Evolutionary conservation across 257 asterid genomes (phyloP).

Genomic region (Thymus mandschuricus): DNA sequence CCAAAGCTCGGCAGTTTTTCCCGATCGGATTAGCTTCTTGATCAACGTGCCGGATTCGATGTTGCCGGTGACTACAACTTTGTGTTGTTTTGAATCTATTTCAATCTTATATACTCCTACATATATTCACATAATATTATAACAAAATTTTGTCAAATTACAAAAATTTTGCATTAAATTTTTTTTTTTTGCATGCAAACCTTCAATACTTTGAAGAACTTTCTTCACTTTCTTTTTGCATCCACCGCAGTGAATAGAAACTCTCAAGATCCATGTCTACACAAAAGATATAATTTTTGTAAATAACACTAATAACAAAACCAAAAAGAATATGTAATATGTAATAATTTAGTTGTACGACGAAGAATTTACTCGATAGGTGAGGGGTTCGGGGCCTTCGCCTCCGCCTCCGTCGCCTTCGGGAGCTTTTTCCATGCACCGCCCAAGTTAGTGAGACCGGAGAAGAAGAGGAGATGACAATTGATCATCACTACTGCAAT

Average conservation of each 20-base stretch:
- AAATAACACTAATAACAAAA: too few relatives aligned
- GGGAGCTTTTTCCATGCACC: conserved; percentile 48
- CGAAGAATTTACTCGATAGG: conserved; percentile 40
- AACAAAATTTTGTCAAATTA: background rate
- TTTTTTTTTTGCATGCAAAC: conserved; percentile 17
- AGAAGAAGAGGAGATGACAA: conserved; percentile 28
- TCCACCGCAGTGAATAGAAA: conserved; percentile 74
- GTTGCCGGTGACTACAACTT: conserved; percentile 57
- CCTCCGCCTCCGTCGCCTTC: conserved; percentile 36
- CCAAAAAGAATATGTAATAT: too few relatives aligned
- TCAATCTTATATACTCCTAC: conserved; percentile 63
- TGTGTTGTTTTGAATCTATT: conserved; percentile 67
- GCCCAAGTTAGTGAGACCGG: conserved; percentile 19
- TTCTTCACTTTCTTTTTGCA: conserved; percentile 78
- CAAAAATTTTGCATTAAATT: background rate
- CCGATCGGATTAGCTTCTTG: conserved; percentile 59
- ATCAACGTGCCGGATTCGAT: conserved; percentile 58
- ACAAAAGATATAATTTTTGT: background rate
- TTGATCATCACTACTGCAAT: conserved; percentile 33
- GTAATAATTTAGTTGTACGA: too few relatives aligned
- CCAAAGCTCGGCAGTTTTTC: conserved; percentile 68
- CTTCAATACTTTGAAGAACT: conserved; percentile 67
- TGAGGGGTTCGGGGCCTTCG: conserved; percentile 48
- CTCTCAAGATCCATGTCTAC: conserved; percentile 75
- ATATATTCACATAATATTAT: background rate